Evolutionary conservation across 345 rosid species (phyloP).

Genomic region (Eucalyptus marginata): DNA sequence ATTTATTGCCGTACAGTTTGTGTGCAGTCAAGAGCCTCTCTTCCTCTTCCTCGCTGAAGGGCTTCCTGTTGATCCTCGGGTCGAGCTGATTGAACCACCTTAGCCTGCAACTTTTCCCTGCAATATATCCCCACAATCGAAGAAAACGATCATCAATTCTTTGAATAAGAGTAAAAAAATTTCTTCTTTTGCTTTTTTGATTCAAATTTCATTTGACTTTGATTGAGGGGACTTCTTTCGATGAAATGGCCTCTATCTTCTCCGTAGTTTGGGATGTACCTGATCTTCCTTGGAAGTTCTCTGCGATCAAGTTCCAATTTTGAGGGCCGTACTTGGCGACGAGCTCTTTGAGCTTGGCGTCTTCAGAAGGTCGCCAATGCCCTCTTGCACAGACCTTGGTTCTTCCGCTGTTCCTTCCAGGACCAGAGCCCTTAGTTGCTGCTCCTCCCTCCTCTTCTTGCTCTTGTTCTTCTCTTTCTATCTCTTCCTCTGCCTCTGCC

Average conservation of each 20-base stretch:
- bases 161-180: neutral
- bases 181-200: neutral
- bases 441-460: conserved; percentile 6
- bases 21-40: conserved; percentile 62
- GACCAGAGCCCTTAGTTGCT: neutral
- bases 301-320: conserved; percentile 91
- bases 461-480: conserved; percentile 1
- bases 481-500: conserved; percentile 11
- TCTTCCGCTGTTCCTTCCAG: conserved; percentile 12
- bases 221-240: neutral
- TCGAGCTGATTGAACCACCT: conserved; percentile 96
- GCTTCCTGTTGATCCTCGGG: conserved; percentile 77
- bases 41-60: conserved; percentile 79
- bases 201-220: neutral
- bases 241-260: neutral
- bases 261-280: conserved; percentile 18
- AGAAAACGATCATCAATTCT: neutral
- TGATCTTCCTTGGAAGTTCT: conserved; percentile 84
- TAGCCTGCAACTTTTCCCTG: conserved; percentile 93
- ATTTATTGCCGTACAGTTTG: conserved; percentile 73
- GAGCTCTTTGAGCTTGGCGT: conserved; percentile 69
- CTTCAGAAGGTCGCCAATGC: conserved; percentile 95
- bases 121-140: neutral
- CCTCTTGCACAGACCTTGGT: conserved; percentile 59
- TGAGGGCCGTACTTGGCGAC: conserved; percentile 78